Percentiles rank a stretch among this genome's conserved stretches.
Conservation (phyloP, 2,329 filamentous ascomycete genomes). For the Drechslera avenae region DNA sequence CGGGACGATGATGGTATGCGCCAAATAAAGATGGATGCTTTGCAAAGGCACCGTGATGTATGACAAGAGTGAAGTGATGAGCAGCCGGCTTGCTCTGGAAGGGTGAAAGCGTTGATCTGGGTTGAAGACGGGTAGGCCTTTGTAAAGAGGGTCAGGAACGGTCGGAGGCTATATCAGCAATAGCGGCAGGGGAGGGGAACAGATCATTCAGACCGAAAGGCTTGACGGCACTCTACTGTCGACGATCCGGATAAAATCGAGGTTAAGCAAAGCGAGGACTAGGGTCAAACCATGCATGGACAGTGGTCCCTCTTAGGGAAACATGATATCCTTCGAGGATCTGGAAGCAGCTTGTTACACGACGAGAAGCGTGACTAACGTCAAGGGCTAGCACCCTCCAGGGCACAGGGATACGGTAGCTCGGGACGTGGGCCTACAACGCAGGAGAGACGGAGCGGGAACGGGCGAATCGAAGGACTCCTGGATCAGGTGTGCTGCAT, state of each 20-base stretch:
- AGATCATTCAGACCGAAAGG: constrained; percentile 48
- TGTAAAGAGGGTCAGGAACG: constrained; percentile 44
- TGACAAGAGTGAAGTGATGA: constrained; percentile 30
- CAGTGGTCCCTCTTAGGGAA: constrained; percentile 42
- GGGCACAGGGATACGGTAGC: constrained; percentile 48
- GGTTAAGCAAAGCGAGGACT: constrained; percentile 43
- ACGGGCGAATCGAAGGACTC: constrained; percentile 45
- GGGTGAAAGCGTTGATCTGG: constrained; percentile 33
- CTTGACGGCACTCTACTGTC: constrained; percentile 47
- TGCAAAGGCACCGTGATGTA: constrained; percentile 22
- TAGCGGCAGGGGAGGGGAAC: constrained; percentile 42
- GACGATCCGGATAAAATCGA: constrained; percentile 51
- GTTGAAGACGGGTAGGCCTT: constrained; percentile 39
- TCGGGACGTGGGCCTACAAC: constrained; percentile 48
- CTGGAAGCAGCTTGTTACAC: constrained; percentile 49
- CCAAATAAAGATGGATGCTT: constrained; percentile 40
- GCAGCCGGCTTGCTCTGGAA: constrained; percentile 37
- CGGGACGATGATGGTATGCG: constrained; percentile 32
- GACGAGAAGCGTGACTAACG: constrained; percentile 47
- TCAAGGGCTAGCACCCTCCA: constrained; percentile 44
- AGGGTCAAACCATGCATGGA: constrained; percentile 47
- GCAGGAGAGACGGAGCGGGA: constrained; percentile 39
- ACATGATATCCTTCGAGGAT: constrained; percentile 48
- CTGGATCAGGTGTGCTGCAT: constrained; percentile 46
- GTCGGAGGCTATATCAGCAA: constrained; percentile 47